phyloP scores from a whole-genome alignment of 2,329 filamentous ascomycete species.

The Colletotrichum costaricense region DNA sequence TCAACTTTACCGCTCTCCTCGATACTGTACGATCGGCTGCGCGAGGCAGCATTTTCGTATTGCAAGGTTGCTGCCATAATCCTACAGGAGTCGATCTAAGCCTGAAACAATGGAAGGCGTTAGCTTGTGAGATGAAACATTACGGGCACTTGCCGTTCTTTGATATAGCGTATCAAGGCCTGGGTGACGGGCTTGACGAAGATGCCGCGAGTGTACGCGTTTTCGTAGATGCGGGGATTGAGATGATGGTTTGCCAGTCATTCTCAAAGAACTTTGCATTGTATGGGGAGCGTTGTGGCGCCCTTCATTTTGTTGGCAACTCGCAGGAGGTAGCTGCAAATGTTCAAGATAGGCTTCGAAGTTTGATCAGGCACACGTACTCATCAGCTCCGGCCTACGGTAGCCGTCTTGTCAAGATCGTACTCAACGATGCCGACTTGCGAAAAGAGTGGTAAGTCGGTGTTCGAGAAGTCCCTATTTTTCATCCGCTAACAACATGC shows the following conservation, averaged over 20 bases:
- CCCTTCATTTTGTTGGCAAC: constrained; percentile 33
- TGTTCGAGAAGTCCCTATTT: background rate
- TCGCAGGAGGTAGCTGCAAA: constrained; percentile 8
- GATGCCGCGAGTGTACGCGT: constrained; percentile 45
- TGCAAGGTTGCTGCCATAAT: constrained; percentile 52
- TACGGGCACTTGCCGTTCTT: constrained; percentile 45
- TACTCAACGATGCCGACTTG: background rate
- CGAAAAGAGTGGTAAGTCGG: constrained; percentile 1
- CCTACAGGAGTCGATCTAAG: constrained; percentile 48
- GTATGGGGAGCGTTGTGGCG: constrained; percentile 49
- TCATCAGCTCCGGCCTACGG: constrained; percentile 23
- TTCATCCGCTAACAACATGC: background rate
- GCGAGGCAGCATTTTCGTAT: constrained; percentile 45
- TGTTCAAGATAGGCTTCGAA: constrained; percentile 26
- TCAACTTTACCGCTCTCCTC: constrained; percentile 44
- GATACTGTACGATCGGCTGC: constrained; percentile 40
- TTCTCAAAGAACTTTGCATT: constrained; percentile 54
- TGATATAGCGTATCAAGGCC: constrained; percentile 51
- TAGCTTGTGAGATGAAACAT: constrained; percentile 40
- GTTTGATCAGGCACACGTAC: constrained; percentile 22
- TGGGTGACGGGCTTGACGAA: constrained; percentile 46
- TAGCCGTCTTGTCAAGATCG: constrained; percentile 20
- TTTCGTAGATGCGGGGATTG: constrained; percentile 41
- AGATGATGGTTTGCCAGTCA: constrained; percentile 48
- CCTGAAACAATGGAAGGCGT: constrained; percentile 43